A percentile compares a stretch with the other conserved stretches of the same genome.
Conservation (phyloP, 192 early-diverging fungal genomes). For the Borealophlyctis nickersoniae region DNA sequence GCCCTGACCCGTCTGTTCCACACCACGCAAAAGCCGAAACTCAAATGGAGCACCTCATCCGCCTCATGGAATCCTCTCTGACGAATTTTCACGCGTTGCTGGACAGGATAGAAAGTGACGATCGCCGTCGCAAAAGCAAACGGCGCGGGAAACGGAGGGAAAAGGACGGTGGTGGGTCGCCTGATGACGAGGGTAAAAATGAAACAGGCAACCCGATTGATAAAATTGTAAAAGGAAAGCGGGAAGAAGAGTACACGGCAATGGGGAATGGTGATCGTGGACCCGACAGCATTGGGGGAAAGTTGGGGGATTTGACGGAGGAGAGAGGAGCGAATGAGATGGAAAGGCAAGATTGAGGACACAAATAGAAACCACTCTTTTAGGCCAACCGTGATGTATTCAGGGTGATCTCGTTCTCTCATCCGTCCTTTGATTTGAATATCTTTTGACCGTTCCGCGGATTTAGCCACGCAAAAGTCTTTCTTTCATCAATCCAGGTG, state of each 20-base stretch:
- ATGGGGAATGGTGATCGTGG: background rate
- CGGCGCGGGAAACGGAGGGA: background rate
- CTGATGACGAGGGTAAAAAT: background rate
- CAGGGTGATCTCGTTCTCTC: no score
- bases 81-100: constrained; percentile 17
- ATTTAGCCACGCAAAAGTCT: no score
- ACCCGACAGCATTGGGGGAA: background rate
- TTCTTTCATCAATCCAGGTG: no score
- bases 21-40: background rate
- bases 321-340: no score
- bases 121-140: background rate
- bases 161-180: background rate
- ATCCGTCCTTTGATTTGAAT: no score
- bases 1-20: no score
- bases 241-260: background rate
- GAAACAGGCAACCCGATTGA: background rate
- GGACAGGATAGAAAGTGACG: constrained; percentile 21
- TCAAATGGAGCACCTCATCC: constrained; percentile 11
- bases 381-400: no score
- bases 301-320: no score
- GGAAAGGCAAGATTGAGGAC: no score
- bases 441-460: no score
- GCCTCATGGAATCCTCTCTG: constrained; percentile 23
- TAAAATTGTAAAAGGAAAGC: background rate
- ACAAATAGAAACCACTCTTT: no score